Evolutionary conservation across 345 rosid genomes (phyloP), one percentile per base, ranked within the genome.

Genomic region (Mangifera indica): DNA sequence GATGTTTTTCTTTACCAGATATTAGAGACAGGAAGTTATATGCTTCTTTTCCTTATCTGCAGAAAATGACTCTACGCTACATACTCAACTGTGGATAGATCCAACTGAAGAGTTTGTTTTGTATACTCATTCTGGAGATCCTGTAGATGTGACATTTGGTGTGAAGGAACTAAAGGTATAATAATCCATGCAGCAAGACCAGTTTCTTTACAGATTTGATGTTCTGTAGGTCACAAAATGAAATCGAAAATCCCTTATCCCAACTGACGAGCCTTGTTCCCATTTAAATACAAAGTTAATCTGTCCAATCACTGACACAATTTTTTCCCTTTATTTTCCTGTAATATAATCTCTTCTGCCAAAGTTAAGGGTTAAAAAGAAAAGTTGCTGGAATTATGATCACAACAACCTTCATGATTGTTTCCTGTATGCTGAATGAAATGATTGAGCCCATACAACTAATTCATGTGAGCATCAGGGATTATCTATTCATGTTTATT

Each of bases 71-170:
- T 83, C 92, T 49, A 82, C 86, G 46, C 77, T 95, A 51, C 90
- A 95, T 81, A 88, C 97, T 74, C 97, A 91, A 79, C 86, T 92
- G 48, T 92, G 98, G 99, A 92, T 95, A 74, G 99, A 95, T 84
- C 98, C 99, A 61, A 76, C 80, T 1, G 97, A 92, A 81, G 99
- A 92, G 79, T 95, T 92, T 89, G 81, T 89, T 74, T 95, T 84
- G 68, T 95, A 95, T 74, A 78, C 80, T 77, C 96, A 92, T 81
- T 72, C 56, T 32, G 93, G 99, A 75, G 89, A 88, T 76, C 94
- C 99, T 59, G 85, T 91, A 40, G 99, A 95, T 64, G 87, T 95
- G 80, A 95, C 98, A 48, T 92, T 92, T 86, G 88, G 89, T 44
- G 81, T 93, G 75, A 91, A 91, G 86, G 97, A 89, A 78, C 72